Evolutionary conservation across 345 rosid species (phyloP), one percentile per base, ranked within the genome.

Genomic region (Salix arbutifolia): DNA sequence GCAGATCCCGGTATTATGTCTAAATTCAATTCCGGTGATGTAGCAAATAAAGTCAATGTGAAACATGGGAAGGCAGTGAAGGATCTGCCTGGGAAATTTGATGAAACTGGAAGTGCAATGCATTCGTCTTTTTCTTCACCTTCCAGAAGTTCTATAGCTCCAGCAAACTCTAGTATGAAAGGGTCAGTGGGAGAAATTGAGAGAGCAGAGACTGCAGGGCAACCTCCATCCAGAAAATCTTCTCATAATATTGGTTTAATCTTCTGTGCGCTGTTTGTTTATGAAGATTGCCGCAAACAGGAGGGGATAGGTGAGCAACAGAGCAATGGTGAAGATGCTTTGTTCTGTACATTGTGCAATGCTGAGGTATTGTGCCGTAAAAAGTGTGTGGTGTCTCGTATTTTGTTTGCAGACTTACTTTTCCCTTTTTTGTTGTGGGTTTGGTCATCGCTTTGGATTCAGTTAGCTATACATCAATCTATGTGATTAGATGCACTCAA

Each of bases 1-100:
- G 99, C 98, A n/a, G 99, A 96, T 90, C 99, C 99, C 67, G 96
- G 98, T 30, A 96, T 96, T 77, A 93, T 93, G 97, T 86, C 89
- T 3, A 93, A 88, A 62, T 96, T 96, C 76, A 80, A 85, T 52
- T 65, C 82, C 16, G 71, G 66, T 69, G 78, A 69, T 69, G 78
- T 75, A 30, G 75, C 82, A 62, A 74, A 73, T 56, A 76, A 84
- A 74, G 73, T 75, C 74, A 85, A 82, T 77, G 53, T 30, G 67
- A 85, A 82, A 26, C 80, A 82, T 64, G 87, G 79, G 19, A 80
- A 89, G 71, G 74, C 88, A 11, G 83, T 71, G 19, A 90, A 83
- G 77, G 89, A 83, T 72, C 53, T 83, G 17, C 80, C 85, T 0
- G 79, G 87, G 77, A 85, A 84, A 48, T 88, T 84, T 69, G 88